Base-by-base conservation (phyloP, 2,329 filamentous ascomycete genomes). In the Exophiala xenobiotica region DNA sequence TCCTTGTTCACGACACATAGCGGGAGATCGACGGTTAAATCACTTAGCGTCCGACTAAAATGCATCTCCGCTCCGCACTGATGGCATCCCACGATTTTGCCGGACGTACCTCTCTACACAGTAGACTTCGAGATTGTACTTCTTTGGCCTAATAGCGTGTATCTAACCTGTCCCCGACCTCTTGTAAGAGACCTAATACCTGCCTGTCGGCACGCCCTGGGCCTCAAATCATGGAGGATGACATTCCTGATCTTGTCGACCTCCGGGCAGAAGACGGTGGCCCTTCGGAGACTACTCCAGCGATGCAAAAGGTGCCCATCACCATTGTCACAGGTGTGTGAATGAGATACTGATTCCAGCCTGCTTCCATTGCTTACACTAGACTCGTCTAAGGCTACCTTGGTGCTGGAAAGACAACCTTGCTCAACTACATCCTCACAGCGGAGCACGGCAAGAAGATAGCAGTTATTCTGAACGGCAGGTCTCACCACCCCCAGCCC, bases 361-460 rank as follows among this genome's bases (percentile, higher is more conserved):
- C 11, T 51, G 9, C 6, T n/a, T 6, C 14, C 31, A 42, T 41
- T 39, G 50, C 6, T 45, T 31, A 55, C 20, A 56, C 43, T 31
- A 54, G 22, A 56, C 44, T 31, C 35, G 12, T 19, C n/a, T 20
- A 57, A 93, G 90, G 93, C 3, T 99, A 99, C 65, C 80, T 99
- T 3, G 93, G 93, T 14, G 90, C 93, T 6, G 93, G 93, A 14
- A 99, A 99, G 71, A 97, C 92, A 0, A 97, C 92, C 0, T 72
- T 97, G 23, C 76, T 99, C 52, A 97, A 99, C 69, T 96, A 97
- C 68, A 97, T 99, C 56, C 76, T 99, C 46, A 95, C 87, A 22
- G 90, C 91, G 51, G 86, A 92, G 55, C 93, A 99, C 78, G 92
- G 92, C 68, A 97, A 97, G 78, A 96, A 90, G 65, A 93, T 99